A percentile compares a stretch with the other conserved stretches of the same genome.
Conservation (phyloP, 805 yeast species). For the Monosporozyma unispora region DNA sequence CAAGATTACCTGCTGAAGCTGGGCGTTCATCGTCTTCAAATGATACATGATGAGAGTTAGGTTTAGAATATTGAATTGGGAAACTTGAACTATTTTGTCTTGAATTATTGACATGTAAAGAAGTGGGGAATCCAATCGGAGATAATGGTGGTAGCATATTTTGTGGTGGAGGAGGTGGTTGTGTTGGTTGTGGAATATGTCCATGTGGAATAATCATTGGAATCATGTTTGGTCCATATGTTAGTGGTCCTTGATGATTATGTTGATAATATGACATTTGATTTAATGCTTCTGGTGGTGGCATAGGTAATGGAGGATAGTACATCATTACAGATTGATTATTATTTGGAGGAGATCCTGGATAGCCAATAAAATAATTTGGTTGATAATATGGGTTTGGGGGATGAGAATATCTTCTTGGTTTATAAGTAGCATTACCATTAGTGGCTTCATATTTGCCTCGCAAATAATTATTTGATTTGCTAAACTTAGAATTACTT, state of each 20-base stretch:
- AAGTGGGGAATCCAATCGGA: neutral
- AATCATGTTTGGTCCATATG: neutral
- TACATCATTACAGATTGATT: constrained; percentile 26
- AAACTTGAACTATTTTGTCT: neutral
- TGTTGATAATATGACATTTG: neutral
- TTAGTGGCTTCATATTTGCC: constrained; percentile 2
- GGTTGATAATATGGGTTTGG: constrained; percentile 23
- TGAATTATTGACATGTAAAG: neutral
- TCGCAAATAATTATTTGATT: constrained; percentile 2
- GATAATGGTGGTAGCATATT: neutral
- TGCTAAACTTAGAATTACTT: constrained; percentile 16
- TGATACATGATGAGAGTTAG: neutral
- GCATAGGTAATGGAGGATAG: constrained; percentile 21
- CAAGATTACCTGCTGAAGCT: neutral
- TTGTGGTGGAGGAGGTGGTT: neutral
- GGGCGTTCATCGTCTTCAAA: neutral
- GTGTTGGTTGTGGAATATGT: neutral
- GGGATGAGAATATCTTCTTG: constrained; percentile 1
- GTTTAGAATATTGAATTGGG: neutral
- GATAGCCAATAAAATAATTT: constrained; percentile 23
- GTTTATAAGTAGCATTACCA: neutral
- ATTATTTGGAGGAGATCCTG: constrained; percentile 1
- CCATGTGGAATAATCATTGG: constrained; percentile 1
- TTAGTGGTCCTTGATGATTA: neutral
- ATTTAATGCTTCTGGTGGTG: constrained; percentile 1